phyloP scores from a whole-genome alignment of 2,329 filamentous ascomycete genomes.

The Paracorniculantispora psalliotae region DNA sequence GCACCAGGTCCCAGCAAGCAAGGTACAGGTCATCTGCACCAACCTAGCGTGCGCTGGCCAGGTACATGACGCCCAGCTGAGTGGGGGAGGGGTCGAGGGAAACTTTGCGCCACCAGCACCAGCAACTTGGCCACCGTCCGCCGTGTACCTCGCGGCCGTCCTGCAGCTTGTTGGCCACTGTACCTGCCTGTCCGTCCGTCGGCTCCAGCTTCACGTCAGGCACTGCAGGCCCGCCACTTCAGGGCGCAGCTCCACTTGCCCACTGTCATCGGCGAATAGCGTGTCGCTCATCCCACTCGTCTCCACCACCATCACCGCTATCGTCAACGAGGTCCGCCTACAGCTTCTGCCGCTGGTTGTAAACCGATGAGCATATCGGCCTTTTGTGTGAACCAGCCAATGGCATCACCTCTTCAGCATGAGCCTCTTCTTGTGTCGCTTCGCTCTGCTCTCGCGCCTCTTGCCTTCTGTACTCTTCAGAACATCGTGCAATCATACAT shows the following conservation, averaged over 20 bases:
- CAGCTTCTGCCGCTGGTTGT: background rate
- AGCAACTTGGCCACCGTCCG: background rate
- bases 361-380: background rate
- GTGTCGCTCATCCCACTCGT: background rate
- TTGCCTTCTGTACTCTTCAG: background rate
- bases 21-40: conserved; percentile 35
- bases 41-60: conserved; percentile 28
- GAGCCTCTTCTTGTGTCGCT: background rate
- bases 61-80: conserved; percentile 26
- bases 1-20: conserved; percentile 21
- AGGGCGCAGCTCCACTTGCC: background rate
- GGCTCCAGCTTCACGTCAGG: background rate
- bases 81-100: conserved; percentile 7
- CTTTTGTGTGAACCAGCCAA: background rate
- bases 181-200: background rate
- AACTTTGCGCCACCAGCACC: background rate
- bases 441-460: background rate
- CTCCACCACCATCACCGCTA: background rate
- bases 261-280: background rate
- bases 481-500: background rate
- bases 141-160: no score
- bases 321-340: background rate
- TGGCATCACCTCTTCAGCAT: background rate
- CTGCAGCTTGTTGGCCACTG: background rate
- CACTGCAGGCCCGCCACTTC: background rate